Conservation (phyloP, 495 filamentous ascomycete genomes). For the Podospora anserina region DNA sequence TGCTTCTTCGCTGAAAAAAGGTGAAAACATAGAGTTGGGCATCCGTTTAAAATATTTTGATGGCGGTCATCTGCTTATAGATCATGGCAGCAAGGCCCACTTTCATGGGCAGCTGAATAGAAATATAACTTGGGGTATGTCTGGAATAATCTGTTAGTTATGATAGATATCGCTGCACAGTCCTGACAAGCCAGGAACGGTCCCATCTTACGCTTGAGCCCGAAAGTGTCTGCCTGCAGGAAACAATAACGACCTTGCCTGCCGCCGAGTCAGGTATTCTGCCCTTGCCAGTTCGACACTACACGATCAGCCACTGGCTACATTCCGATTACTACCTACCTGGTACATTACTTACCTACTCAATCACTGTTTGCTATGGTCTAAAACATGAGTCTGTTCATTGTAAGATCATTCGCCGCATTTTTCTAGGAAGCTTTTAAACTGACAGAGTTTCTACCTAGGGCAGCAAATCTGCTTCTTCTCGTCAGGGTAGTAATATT, state of each 20-base stretch:
- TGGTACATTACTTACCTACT: too few species aligned
- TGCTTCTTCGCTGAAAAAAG: too few species aligned
- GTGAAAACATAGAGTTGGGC: not conserved
- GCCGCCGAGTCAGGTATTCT: not conserved
- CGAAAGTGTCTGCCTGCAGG: not conserved
- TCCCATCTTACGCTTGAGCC: not conserved
- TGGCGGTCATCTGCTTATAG: not conserved
- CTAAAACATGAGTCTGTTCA: not conserved
- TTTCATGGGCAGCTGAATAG: not conserved
- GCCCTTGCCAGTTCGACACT: not conserved
- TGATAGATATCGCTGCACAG: not conserved
- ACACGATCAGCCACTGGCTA: not conserved
- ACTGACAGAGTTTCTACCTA: not conserved
- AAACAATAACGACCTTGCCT: not conserved
- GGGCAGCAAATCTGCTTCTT: not conserved
- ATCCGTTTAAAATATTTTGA: not conserved
- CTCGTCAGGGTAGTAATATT: not conserved
- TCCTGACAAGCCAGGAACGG: not conserved
- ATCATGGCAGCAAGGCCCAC: not conserved
- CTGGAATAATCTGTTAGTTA: not conserved
- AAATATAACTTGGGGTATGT: not conserved
- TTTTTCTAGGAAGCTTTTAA: not conserved
- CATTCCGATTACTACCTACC: not conserved
- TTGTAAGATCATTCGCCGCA: not conserved
- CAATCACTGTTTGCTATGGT: not conserved